phyloP scores from a whole-genome alignment of 805 yeast genomes.

The Kazachstania bromeliacearum region DNA sequence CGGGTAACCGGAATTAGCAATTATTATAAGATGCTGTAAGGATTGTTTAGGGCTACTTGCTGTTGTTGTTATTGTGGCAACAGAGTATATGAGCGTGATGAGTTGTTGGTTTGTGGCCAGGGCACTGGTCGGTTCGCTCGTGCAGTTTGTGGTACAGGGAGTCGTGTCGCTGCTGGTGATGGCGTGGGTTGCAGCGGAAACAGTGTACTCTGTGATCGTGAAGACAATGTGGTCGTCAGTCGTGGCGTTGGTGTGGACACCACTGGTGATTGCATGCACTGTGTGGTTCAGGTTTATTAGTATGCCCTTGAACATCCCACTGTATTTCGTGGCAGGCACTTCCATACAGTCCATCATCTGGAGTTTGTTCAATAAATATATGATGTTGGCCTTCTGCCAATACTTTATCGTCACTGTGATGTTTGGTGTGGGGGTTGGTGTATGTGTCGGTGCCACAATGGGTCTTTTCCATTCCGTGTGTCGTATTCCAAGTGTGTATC shows the following conservation, averaged over 20 bases:
- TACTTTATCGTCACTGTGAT: conserved; percentile 18
- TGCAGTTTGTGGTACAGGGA: too few relatives aligned
- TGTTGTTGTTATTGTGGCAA: too few relatives aligned
- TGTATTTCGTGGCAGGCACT: conserved; percentile 16
- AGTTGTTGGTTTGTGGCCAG: too few relatives aligned
- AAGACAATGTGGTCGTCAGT: too few relatives aligned
- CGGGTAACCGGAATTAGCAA: too few relatives aligned
- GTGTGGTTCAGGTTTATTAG: not conserved
- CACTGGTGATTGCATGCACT: not conserved
- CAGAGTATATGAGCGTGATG: too few relatives aligned
- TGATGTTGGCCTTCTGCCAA: conserved; percentile 14
- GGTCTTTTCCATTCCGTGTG: not conserved
- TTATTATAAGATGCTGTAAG: too few relatives aligned
- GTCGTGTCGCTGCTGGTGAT: too few relatives aligned
- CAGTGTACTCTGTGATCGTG: too few relatives aligned
- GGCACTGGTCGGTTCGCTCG: too few relatives aligned
- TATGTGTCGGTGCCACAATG: not conserved
- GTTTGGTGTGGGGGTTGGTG: conserved; percentile 8
- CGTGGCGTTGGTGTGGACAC: not conserved
- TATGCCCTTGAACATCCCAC: conserved; percentile 23
- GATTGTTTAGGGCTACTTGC: too few relatives aligned
- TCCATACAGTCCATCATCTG: conserved; percentile 15
- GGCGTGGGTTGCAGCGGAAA: too few relatives aligned
- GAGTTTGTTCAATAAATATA: conserved; percentile 9
- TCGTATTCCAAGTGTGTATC: not conserved